A percentile compares a stretch with the other conserved stretches of the same genome.
Conservation (phyloP, 495 filamentous ascomycete species). For the Aspergillus conjunctus region DNA sequence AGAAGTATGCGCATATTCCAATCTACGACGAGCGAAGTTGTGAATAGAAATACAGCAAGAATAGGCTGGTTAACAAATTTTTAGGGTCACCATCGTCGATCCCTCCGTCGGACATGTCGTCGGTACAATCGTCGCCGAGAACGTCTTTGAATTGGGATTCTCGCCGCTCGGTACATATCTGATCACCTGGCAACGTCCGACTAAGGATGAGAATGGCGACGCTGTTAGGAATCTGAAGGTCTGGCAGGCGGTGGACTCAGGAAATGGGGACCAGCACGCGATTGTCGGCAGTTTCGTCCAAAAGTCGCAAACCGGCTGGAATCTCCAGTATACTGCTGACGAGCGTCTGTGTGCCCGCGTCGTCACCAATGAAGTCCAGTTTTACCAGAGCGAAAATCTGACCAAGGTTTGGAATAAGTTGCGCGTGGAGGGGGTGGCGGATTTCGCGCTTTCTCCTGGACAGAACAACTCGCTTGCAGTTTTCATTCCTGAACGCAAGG, state of each 20-base stretch:
- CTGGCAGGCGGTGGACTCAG: conserved; percentile 69
- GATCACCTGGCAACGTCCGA: conserved; percentile 93
- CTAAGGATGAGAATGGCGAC: conserved; percentile 90
- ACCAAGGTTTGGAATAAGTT: conserved; percentile 91
- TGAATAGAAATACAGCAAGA: neutral
- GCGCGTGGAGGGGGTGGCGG: conserved; percentile 83
- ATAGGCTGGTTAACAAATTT: conserved; percentile 10
- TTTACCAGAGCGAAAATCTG: conserved; percentile 86
- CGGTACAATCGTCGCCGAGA: conserved; percentile 70
- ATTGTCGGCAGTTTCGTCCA: conserved; percentile 91
- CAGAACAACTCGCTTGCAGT: conserved; percentile 88
- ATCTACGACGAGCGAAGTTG: neutral
- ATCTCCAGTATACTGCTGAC: conserved; percentile 92
- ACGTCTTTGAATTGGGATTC: conserved; percentile 92
- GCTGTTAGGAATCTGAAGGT: conserved; percentile 95
- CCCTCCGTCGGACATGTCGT: conserved; percentile 77
- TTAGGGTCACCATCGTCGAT: conserved; percentile 78
- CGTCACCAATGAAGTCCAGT: conserved; percentile 96
- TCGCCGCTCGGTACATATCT: conserved; percentile 88
- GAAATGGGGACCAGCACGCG: conserved; percentile 58
- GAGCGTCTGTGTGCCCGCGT: conserved; percentile 88
- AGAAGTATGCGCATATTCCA: conserved; percentile 56
- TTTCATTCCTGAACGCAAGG: conserved; percentile 94
- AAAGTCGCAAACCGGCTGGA: conserved; percentile 94
- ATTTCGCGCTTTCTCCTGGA: conserved; percentile 88